phyloP scores from a whole-genome alignment of 108 stramenopile genomes.

The Schizochytrium sp. region DNA sequence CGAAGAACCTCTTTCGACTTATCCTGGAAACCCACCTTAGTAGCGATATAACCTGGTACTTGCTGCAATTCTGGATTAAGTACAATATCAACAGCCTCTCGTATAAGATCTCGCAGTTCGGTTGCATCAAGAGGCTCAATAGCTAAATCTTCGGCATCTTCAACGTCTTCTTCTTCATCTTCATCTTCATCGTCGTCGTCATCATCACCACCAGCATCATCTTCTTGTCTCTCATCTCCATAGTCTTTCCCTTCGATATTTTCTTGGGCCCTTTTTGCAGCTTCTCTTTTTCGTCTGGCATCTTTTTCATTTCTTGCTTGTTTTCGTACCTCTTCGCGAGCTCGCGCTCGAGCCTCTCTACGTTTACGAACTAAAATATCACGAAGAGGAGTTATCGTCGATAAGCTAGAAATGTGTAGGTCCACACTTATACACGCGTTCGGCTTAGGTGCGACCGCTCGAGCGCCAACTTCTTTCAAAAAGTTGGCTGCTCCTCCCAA shows the following conservation, averaged over 20 bases:
- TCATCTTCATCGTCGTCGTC: background rate
- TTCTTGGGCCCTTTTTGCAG: too few relatives aligned
- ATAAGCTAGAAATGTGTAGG: background rate
- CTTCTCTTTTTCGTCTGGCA: too few relatives aligned
- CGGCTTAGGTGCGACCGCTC: constrained; percentile 6
- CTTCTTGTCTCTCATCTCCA: too few relatives aligned
- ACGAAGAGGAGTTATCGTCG: background rate
- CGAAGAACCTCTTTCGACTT: background rate
- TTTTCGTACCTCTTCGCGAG: too few relatives aligned
- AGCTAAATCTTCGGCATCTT: background rate
- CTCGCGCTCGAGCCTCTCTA: too few relatives aligned
- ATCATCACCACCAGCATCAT: background rate
- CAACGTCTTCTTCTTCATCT: background rate
- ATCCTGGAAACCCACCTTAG: constrained; percentile 8
- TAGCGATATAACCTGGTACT: background rate
- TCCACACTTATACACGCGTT: background rate
- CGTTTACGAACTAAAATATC: too few relatives aligned
- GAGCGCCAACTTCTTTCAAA: background rate
- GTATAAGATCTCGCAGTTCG: background rate
- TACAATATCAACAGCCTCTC: constrained; percentile 14
- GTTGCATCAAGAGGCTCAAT: background rate
- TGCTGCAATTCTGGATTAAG: constrained; percentile 28
- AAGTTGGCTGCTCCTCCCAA: background rate
- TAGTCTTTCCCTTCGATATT: too few relatives aligned
- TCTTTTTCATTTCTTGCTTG: too few relatives aligned